Conservation (phyloP, 1,284 basidiomycete genomes). For the Microbotryum silenes-acaulis region DNA sequence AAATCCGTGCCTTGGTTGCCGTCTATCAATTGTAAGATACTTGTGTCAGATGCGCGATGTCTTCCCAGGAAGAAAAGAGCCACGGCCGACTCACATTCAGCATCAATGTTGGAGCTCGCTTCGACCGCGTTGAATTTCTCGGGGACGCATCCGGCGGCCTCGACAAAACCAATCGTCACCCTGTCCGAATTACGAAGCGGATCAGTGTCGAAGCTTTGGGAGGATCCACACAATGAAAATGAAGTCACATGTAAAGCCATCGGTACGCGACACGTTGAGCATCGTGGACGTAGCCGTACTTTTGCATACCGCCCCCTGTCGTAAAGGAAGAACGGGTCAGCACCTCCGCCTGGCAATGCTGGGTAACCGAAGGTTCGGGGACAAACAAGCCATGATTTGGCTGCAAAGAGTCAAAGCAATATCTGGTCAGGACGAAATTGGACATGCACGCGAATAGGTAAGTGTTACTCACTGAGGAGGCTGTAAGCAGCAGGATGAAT, state of each 20-base stretch:
- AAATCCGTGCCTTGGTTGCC: constrained; percentile 96
- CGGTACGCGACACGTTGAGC: constrained; percentile 88
- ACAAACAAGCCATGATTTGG: constrained; percentile 31
- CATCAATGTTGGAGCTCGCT: constrained; percentile 68
- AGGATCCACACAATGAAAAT: constrained; percentile 58
- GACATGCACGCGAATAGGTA: not conserved
- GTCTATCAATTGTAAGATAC: constrained; percentile 38
- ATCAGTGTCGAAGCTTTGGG: constrained; percentile 93
- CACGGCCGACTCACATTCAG: constrained; percentile 49
- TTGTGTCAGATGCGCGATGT: too few species aligned
- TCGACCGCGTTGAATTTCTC: constrained; percentile 94
- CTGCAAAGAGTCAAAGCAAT: not conserved
- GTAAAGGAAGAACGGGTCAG: constrained; percentile 44
- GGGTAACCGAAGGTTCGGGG: not conserved
- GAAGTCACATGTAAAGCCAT: constrained; percentile 80
- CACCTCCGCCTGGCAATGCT: constrained; percentile 28
- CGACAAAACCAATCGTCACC: constrained; percentile 55
- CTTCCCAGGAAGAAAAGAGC: too few species aligned
- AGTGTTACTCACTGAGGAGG: constrained; percentile 1
- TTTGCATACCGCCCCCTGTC: constrained; percentile 92
- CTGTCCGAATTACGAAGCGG: constrained; percentile 44
- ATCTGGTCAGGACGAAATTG: not conserved
- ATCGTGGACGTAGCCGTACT: constrained; percentile 90
- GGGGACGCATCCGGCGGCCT: constrained; percentile 23
- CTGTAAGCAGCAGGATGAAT: not conserved